Percentiles rank a stretch among this genome's conserved stretches.
Conservation (phyloP, 768 basidiomycete species). For the Boletus reticulatus region DNA sequence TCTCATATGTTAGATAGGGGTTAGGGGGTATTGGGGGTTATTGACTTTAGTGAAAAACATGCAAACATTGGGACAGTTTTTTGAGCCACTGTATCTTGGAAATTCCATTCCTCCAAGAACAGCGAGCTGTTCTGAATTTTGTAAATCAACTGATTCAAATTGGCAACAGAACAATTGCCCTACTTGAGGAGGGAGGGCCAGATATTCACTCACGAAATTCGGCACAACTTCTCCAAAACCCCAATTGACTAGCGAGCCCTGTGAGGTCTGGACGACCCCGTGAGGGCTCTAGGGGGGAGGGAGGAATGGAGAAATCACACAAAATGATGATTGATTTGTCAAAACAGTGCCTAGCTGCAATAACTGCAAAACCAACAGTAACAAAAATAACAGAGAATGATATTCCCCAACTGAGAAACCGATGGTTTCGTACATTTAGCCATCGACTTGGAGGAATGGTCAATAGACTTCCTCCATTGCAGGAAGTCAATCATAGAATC, state of each 20-base stretch:
- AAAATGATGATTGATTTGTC: too few relatives aligned
- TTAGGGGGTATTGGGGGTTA: too few relatives aligned
- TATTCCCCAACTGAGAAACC: background rate
- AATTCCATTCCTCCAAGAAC: background rate
- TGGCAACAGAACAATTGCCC: accelerated
- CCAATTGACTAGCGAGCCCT: background rate
- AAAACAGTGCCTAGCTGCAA: too few relatives aligned
- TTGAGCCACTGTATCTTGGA: background rate
- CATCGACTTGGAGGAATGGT: background rate
- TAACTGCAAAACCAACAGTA: too few relatives aligned
- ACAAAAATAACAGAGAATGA: too few relatives aligned
- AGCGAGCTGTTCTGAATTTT: background rate
- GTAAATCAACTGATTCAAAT: background rate
- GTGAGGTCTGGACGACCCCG: too few relatives aligned
- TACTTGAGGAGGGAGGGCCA: background rate
- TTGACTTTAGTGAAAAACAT: too few relatives aligned
- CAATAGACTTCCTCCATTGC: background rate
- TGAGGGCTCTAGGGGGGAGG: too few relatives aligned
- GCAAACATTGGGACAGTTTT: too few relatives aligned
- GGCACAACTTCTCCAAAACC: background rate
- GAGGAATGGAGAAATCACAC: too few relatives aligned
- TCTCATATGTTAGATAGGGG: too few relatives aligned
- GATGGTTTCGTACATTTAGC: background rate
- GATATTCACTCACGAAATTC: background rate
- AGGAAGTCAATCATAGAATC: background rate